phyloP scores from a whole-genome alignment of 139 green algal genomes.

The Yamagishiella unicocca region DNA sequence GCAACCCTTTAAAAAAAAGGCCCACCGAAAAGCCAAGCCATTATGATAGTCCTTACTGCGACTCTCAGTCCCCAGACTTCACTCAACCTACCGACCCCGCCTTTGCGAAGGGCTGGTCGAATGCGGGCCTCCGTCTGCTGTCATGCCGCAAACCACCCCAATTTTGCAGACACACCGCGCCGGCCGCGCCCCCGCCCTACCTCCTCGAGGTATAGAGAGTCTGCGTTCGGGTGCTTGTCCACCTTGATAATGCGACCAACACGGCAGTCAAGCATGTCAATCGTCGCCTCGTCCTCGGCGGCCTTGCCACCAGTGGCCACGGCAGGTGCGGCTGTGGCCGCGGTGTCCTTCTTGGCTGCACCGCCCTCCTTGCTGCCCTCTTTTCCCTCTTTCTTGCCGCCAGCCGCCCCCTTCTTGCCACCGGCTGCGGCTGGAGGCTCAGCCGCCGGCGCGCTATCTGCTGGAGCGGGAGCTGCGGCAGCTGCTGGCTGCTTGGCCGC shows the following conservation, averaged over 20 bases:
- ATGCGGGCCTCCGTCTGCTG: too few species aligned
- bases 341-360: conserved; percentile 45
- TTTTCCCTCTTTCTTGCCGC: background rate
- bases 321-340: background rate
- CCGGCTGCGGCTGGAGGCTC: background rate
- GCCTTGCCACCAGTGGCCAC: background rate
- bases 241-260: conserved; percentile 90
- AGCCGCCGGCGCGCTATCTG: background rate
- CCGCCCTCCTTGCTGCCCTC: background rate
- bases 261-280: conserved; percentile 46
- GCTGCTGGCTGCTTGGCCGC: background rate
- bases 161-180: too few species aligned
- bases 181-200: too few species aligned
- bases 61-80: too few species aligned
- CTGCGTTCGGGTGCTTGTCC: conserved; percentile 88
- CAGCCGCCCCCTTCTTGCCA: background rate
- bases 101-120: too few species aligned
- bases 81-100: too few species aligned
- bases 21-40: too few species aligned
- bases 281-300: conserved; percentile 33
- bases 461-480: background rate
- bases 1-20: too few species aligned
- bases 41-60: too few species aligned
- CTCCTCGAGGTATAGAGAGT: conserved; percentile 95
- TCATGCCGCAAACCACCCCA: too few species aligned